Evolutionary conservation across 139 green algal species (phyloP).

Genomic region (Chlamydomonas applanata): DNA sequence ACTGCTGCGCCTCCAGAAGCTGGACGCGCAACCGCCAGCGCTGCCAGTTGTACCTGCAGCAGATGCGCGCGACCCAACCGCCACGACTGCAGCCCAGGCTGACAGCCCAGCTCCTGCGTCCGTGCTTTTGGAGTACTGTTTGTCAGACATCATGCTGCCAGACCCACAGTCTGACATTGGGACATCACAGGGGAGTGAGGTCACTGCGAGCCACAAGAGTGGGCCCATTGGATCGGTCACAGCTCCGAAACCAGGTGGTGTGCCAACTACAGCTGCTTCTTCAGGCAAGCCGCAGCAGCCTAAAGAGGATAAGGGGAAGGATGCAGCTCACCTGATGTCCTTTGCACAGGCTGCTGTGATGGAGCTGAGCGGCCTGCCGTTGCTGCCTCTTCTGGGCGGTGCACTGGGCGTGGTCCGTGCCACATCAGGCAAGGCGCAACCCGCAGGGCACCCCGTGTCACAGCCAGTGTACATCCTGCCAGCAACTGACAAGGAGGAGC

Average conservation of each 20-base stretch:
- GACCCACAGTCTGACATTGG: too few species aligned
- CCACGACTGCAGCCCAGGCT: background rate
- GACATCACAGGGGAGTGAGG: too few species aligned
- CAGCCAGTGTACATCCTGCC: conserved; percentile 21
- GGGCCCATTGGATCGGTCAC: too few species aligned
- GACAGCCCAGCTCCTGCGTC: conserved; percentile 15
- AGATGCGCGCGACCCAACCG: background rate
- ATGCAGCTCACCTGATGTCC: too few species aligned
- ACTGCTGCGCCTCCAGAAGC: background rate
- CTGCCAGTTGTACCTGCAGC: conserved; percentile 1
- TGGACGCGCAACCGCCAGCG: too few species aligned
- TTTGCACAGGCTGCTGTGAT: background rate
- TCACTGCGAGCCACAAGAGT: too few species aligned
- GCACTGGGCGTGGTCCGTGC: conserved; percentile 26
- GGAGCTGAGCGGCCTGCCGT: conserved; percentile 55
- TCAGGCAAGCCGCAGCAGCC: too few species aligned
- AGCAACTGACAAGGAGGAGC: conserved; percentile 16
- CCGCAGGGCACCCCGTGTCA: background rate
- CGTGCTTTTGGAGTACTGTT: conserved; percentile 57
- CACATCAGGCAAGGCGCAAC: background rate
- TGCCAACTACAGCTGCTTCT: too few species aligned
- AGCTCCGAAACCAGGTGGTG: too few species aligned
- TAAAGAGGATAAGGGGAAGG: too few species aligned
- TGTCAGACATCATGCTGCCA: conserved; percentile 43
- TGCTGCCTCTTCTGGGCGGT: conserved; percentile 55